Conservation (phyloP, 192 early-diverging fungal species). For the Chytriomyces hyalinus region DNA sequence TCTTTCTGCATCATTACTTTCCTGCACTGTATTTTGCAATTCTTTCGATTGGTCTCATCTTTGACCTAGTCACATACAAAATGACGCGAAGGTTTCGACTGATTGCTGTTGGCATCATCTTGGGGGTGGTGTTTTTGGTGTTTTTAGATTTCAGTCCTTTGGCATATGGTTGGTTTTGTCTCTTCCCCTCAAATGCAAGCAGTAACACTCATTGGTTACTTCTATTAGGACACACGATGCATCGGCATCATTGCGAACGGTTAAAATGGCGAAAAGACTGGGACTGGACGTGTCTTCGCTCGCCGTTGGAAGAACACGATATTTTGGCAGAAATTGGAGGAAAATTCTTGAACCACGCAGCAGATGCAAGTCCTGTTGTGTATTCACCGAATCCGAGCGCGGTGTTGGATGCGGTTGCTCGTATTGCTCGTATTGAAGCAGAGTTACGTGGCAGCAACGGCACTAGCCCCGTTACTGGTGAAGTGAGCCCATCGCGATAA, state of each 20-base stretch:
- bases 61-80: conserved; percentile 77
- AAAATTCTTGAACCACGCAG: no score
- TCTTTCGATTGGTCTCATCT: conserved; percentile 68
- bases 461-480: no score
- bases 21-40: conserved; percentile 90
- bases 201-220: background rate
- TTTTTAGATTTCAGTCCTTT: conserved; percentile 76
- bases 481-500: no score
- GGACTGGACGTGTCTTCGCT: conserved; percentile 74
- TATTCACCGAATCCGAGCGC: no score
- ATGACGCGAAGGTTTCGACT: conserved; percentile 56
- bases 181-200: no score
- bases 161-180: conserved; percentile 68
- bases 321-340: background rate
- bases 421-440: no score
- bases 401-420: no score
- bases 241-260: conserved; percentile 64
- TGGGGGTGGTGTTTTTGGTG: conserved; percentile 61
- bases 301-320: conserved; percentile 16
- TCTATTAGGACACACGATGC: background rate
- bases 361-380: no score
- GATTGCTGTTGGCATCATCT: conserved; percentile 53
- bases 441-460: no score
- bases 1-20: conserved; percentile 93
- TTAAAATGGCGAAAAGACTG: conserved; percentile 79